Evolutionary conservation across 2,329 filamentous ascomycete species (phyloP), one percentile per base, ranked within the genome.

Genomic region (Penicillium occitanis): DNA sequence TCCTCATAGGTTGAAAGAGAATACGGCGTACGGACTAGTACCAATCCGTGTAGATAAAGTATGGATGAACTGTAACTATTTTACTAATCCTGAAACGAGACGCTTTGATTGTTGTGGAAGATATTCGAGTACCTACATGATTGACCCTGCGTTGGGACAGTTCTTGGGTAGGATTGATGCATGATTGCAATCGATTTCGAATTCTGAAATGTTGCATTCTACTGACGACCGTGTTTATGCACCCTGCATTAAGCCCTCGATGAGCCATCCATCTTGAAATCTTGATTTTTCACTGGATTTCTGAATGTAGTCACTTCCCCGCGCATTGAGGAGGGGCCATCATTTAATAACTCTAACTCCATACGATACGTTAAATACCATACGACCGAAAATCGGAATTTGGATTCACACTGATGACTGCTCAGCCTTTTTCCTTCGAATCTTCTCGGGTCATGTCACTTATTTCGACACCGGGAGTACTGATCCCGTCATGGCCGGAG

Each of bases 341-440:
- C 55, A 59, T 10, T 42, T 28, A 25, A 44, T 44, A 59, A 59
- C 22, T 60, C 57, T 33, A 30, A 46, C 14, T 44, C 33, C 19
- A 30, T 46, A 60, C 37, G 7, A 61, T 37, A 51, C 25, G 8
- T 25, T 50, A 7, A 37, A 17, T 51, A 33, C 35, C 14, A 28
- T 51, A 53, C 60, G 19, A 53, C 60, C 44, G 60, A 62, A 53
- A 53, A 51, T 33, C 60, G 60, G 60, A 62, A 37, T 17, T 60
- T 25, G 40, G 57, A 30, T 46, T 60, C 22, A 6, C 51, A 44
- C 6, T 30, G 25, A 2, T 51, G 35, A n/a, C 37, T 42, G 33
- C 17, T 46, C 37, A 60, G 57, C 57, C 22, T 25, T 60, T 60
- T 30, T 8, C 57, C 57, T 46, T 46, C 57, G 8, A 46, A 46